Evolutionary conservation across 2,329 filamentous ascomycete species (phyloP).

Genomic region (Aplosporella prunicola): DNA sequence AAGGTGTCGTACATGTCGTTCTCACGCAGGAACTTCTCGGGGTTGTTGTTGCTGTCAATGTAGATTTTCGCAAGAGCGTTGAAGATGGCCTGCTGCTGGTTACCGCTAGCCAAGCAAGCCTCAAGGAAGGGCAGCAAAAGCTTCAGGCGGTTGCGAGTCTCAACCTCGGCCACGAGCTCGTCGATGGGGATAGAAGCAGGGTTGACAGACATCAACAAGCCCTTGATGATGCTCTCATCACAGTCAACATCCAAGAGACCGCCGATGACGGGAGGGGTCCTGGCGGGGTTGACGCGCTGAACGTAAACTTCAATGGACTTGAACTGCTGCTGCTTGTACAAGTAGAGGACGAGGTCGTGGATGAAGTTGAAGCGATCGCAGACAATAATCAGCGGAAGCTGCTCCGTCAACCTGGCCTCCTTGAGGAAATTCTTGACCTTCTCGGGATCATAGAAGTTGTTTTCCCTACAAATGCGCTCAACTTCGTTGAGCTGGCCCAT

Average conservation of each 20-base stretch:
- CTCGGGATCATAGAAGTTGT: constrained; percentile 76
- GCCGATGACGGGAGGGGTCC: constrained; percentile 87
- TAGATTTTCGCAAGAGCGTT: constrained; percentile 99
- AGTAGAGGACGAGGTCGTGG: constrained; percentile 87
- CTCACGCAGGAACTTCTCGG: constrained; percentile 93
- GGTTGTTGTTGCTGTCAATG: constrained; percentile 97
- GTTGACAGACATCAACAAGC: constrained; percentile 74
- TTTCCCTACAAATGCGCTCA: constrained; percentile 93
- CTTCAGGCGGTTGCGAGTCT: constrained; percentile 90
- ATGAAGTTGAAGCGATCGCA: constrained; percentile 99
- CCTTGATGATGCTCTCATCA: constrained; percentile 93
- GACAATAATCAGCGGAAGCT: constrained; percentile 93
- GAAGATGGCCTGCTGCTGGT: constrained; percentile 93
- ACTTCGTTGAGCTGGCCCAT: constrained; percentile 94
- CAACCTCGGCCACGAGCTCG: constrained; percentile 88
- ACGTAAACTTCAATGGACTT: constrained; percentile 98
- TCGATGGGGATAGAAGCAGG: constrained; percentile 83
- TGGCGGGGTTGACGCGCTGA: constrained; percentile 84
- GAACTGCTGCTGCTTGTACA: constrained; percentile 99
- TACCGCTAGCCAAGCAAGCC: constrained; percentile 76
- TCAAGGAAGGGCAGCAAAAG: constrained; percentile 93
- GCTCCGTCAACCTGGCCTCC: constrained; percentile 84
- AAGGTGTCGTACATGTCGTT: constrained; percentile 95
- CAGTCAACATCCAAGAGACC: constrained; percentile 94
- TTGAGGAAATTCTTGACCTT: constrained; percentile 99